Conservation (phyloP, 345 rosid species). For the Camelina hispida region DNA sequence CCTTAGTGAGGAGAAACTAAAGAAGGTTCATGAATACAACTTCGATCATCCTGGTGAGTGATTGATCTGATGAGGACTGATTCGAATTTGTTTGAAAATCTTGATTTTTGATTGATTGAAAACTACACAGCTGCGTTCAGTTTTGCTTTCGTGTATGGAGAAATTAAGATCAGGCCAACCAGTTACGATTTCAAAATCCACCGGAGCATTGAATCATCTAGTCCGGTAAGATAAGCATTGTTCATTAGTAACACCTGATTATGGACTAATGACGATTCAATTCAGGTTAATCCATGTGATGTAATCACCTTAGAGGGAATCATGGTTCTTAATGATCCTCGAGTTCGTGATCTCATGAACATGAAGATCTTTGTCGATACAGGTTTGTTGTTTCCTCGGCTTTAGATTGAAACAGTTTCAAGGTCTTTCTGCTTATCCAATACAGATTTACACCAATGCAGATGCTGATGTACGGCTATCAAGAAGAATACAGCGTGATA, state of each 20-base stretch:
- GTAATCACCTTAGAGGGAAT: slow-evolving; percentile 85
- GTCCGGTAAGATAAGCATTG: slow-evolving; percentile 45
- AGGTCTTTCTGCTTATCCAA: too few relatives aligned
- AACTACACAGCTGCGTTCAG: slow-evolving; percentile 66
- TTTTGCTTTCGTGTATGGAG: slow-evolving; percentile 81
- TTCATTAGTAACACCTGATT: not conserved
- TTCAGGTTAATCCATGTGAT: slow-evolving; percentile 78
- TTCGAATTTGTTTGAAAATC: not conserved
- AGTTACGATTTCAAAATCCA: slow-evolving; percentile 82
- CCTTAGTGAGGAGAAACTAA: slow-evolving; percentile 52
- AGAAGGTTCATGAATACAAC: slow-evolving; percentile 66
- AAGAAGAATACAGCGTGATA: slow-evolving; percentile 82
- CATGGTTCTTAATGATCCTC: slow-evolving; percentile 77
- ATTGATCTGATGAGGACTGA: not conserved
- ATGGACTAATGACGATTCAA: too few relatives aligned
- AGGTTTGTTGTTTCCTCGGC: slow-evolving; percentile 48
- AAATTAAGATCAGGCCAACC: slow-evolving; percentile 56
- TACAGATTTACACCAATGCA: slow-evolving; percentile 43
- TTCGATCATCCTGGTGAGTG: slow-evolving; percentile 88
- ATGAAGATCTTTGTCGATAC: slow-evolving; percentile 95
- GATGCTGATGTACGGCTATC: slow-evolving; percentile 89
- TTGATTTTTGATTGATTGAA: not conserved
- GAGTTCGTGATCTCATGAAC: slow-evolving; percentile 85
- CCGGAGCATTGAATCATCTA: slow-evolving; percentile 55
- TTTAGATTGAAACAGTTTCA: too few relatives aligned